phyloP scores from a whole-genome alignment of 768 basidiomycete species.

The Kwoniella bestiolae region DNA sequence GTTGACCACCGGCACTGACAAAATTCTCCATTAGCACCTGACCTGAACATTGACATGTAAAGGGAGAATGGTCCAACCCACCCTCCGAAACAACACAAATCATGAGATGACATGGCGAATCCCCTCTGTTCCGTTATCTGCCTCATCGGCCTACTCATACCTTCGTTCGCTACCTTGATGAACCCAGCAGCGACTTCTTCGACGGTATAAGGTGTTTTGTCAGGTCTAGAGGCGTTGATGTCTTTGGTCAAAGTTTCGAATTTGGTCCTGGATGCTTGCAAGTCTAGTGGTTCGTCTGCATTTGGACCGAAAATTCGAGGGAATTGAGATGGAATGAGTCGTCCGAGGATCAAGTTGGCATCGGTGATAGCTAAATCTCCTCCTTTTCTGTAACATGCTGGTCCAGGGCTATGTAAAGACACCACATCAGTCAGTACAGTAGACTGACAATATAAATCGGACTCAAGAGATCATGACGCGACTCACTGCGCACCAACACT shows the following conservation, averaged over 20 bases:
- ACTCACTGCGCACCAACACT: slow-evolving; percentile 40
- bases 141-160: slow-evolving; percentile 67
- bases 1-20: slow-evolving; percentile 57
- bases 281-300: slow-evolving; percentile 82
- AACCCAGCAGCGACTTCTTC: slow-evolving; percentile 94
- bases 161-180: slow-evolving; percentile 95
- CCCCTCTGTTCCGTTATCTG: slow-evolving; percentile 38
- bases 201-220: slow-evolving; percentile 63
- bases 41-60: too few species aligned
- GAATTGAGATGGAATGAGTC: slow-evolving; percentile 20
- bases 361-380: slow-evolving; percentile 58
- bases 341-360: slow-evolving; percentile 40
- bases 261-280: slow-evolving; percentile 68
- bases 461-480: too few species aligned
- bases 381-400: slow-evolving; percentile 68
- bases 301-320: slow-evolving; percentile 92
- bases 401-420: slow-evolving; percentile 37
- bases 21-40: too few species aligned
- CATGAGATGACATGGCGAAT: slow-evolving; percentile 34
- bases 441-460: too few species aligned
- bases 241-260: slow-evolving; percentile 72
- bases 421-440: too few species aligned
- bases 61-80: slow-evolving; percentile 57
- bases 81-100: slow-evolving; percentile 70
- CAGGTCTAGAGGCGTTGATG: slow-evolving; percentile 68